Percentiles rank a stretch among this genome's conserved stretches.
Conservation (phyloP, 306 rosid species). For the Psophocarpus tetragonolobus region DNA sequence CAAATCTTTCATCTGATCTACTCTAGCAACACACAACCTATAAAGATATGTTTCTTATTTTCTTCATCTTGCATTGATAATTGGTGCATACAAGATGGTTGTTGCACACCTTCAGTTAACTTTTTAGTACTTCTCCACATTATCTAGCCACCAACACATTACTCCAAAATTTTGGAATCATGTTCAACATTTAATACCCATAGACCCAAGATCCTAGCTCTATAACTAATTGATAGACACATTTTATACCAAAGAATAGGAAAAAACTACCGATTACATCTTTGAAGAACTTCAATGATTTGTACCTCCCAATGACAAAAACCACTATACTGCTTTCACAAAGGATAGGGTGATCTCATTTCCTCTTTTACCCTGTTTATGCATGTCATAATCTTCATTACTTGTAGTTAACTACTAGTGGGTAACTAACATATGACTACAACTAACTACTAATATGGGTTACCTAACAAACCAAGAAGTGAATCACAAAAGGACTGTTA, state of each 20-base stretch:
- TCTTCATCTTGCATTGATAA: not conserved
- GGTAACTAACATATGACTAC: not conserved
- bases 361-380: not conserved
- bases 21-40: not conserved
- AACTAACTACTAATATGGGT: not conserved
- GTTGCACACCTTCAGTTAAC: not conserved
- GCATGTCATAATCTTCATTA: not conserved
- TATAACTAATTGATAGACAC: not conserved
- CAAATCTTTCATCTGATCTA: too few relatives aligned
- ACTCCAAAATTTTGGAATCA: not conserved
- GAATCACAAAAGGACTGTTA: not conserved
- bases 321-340: not conserved
- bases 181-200: not conserved
- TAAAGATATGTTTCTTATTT: not conserved
- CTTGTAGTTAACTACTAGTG: not conserved
- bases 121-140: not conserved
- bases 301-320: not conserved
- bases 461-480: not conserved
- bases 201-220: not conserved
- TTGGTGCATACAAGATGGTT: not conserved
- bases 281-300: not conserved
- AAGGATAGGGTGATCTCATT: not conserved
- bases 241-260: not conserved
- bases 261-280: not conserved
- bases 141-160: too few relatives aligned